phyloP scores from a whole-genome alignment of 2,329 filamentous ascomycete genomes.

The Ascomycota sp. region DNA sequence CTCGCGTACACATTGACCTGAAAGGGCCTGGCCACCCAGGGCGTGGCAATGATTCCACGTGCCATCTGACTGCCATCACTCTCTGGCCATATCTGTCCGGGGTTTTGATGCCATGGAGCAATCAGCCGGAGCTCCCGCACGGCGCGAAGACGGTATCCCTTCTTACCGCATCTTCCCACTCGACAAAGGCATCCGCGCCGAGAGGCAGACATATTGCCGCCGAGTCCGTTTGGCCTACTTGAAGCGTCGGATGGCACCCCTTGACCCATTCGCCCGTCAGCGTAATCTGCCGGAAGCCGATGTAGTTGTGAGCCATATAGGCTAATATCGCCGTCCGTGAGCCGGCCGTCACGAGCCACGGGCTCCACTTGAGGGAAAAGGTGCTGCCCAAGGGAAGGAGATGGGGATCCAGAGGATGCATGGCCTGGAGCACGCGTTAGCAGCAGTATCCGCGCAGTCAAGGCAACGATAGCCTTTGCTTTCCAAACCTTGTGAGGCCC shows the following conservation, averaged over 20 bases:
- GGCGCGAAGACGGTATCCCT: no score
- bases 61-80: slow-evolving; percentile 15
- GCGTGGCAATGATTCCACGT: slow-evolving; percentile 33
- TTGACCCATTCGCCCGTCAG: slow-evolving; percentile 15
- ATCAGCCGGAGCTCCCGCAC: background rate
- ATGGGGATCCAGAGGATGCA: slow-evolving; percentile 22
- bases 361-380: slow-evolving; percentile 32
- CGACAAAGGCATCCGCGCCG: slow-evolving; percentile 30
- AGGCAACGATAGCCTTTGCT: background rate
- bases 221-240: slow-evolving; percentile 19
- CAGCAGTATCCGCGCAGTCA: background rate
- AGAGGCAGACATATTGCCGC: slow-evolving; percentile 29
- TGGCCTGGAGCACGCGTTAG: slow-evolving; percentile 5
- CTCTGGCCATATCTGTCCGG: slow-evolving; percentile 18
- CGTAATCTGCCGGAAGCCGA: slow-evolving; percentile 32
- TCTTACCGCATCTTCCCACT: slow-evolving; percentile 31
- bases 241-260: slow-evolving; percentile 15
- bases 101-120: background rate
- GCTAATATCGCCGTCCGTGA: slow-evolving; percentile 23
- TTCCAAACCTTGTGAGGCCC: slow-evolving; percentile 20
- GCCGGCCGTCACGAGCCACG: slow-evolving; percentile 21
- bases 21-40: slow-evolving; percentile 27
- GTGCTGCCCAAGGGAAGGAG: slow-evolving; percentile 26
- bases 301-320: slow-evolving; percentile 28
- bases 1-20: slow-evolving; percentile 21